A percentile compares a stretch with the other conserved stretches of the same genome.
phyloP scores from a whole-genome alignment of 148 eudicot genomes.

The Euryodendron excelsum region DNA sequence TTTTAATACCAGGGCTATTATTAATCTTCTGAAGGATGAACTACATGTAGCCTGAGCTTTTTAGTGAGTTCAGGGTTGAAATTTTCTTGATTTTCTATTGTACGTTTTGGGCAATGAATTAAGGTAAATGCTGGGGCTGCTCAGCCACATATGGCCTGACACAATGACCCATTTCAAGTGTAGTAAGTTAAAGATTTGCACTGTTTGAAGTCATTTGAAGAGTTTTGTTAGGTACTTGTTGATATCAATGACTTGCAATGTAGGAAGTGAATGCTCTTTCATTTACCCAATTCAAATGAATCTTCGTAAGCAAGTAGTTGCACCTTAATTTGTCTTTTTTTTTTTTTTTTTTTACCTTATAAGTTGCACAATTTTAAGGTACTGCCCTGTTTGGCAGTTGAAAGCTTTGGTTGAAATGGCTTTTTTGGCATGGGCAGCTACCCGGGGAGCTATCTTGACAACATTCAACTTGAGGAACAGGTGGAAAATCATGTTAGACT shows the following conservation, averaged over 20 bases:
- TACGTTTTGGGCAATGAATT: neutral
- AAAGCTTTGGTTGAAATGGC: too few species aligned
- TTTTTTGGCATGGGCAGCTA: too few species aligned
- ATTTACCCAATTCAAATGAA: neutral
- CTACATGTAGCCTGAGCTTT: neutral
- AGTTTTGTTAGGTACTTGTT: too few species aligned
- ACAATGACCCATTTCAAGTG: neutral
- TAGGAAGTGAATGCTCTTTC: neutral
- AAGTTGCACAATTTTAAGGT: neutral
- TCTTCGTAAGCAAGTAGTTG: neutral
- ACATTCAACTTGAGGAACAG: too few species aligned
- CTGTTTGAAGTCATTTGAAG: too few species aligned
- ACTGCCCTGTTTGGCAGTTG: neutral
- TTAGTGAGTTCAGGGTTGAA: neutral
- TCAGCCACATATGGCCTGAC: neutral
- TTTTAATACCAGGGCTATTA: neutral
- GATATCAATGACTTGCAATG: neutral
- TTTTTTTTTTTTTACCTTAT: neutral
- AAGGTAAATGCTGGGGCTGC: neutral
- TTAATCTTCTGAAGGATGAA: neutral
- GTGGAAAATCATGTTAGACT: too few species aligned
- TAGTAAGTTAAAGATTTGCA: neutral
- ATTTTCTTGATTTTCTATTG: neutral
- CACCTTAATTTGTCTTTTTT: too few species aligned
- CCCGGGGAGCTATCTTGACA: too few species aligned